Evolutionary conservation across 73 alveolate genomes (phyloP).

Genomic region (Paramecium sonneborni): DNA sequence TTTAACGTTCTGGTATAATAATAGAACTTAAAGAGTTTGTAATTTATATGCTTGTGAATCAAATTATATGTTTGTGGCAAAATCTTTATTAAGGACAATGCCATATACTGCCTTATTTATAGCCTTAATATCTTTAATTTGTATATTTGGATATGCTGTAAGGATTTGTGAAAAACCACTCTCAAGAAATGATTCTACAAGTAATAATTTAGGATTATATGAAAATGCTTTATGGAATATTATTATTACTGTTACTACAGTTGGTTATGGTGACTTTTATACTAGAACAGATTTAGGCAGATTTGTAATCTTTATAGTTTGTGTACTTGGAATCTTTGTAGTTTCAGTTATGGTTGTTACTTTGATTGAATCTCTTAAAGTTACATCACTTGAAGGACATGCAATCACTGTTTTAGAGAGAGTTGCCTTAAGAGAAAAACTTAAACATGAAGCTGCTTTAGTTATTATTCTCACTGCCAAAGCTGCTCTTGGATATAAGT

Average conservation of each 20-base stretch:
- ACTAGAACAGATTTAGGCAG: slow-evolving; percentile 97
- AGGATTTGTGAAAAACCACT: slow-evolving; percentile 79
- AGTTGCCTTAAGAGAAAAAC: slow-evolving; percentile 55
- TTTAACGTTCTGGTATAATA: slow-evolving; percentile 70
- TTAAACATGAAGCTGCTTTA: slow-evolving; percentile 52
- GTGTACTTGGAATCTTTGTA: slow-evolving; percentile 94
- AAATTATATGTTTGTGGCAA: slow-evolving; percentile 72
- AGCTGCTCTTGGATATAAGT: slow-evolving; percentile 32
- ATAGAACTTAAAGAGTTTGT: slow-evolving; percentile 81
- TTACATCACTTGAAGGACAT: slow-evolving; percentile 51
- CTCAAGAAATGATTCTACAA: slow-evolving; percentile 11
- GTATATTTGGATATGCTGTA: slow-evolving; percentile 72
- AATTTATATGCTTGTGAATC: slow-evolving; percentile 82
- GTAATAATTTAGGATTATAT: slow-evolving; percentile 13
- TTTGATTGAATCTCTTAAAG: slow-evolving; percentile 68
- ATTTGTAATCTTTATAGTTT: slow-evolving; percentile 85
- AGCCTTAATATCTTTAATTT: slow-evolving; percentile 67
- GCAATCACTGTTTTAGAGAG: slow-evolving; percentile 63
- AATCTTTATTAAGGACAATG: slow-evolving; percentile 72
- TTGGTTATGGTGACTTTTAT: slow-evolving; percentile 97
- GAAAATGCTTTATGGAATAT: slow-evolving; percentile 93
- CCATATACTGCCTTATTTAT: slow-evolving; percentile 69
- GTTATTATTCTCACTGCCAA: slow-evolving; percentile 36
- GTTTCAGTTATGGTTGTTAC: slow-evolving; percentile 93
- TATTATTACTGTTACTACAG: slow-evolving; percentile 93